These are phyloP conservation scores for Drechslera avenae DNA, from an alignment of 2,329 filamentous ascomycete species.

Conservation along the genomic window DNA sequence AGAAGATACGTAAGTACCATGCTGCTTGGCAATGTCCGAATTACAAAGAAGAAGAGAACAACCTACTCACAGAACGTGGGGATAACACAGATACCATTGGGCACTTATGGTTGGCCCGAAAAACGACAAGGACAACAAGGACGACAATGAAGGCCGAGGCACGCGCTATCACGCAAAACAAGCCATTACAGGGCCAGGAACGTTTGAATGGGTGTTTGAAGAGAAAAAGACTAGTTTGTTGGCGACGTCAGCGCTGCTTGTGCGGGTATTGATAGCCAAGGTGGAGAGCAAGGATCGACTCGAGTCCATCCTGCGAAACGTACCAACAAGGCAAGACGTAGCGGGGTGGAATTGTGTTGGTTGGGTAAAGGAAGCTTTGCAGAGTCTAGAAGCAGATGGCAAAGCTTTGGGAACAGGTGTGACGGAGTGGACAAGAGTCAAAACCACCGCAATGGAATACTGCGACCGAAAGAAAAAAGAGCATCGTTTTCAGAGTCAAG, in stretches of 20 bases:
- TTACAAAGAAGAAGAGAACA: too few species aligned
- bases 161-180: too few species aligned
- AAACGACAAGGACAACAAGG: too few species aligned
- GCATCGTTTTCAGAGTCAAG: too few species aligned
- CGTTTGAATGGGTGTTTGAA: too few species aligned
- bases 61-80: too few species aligned
- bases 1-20: background rate
- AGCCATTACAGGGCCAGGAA: too few species aligned
- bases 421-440: conserved; percentile 30
- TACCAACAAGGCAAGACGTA: conserved; percentile 28
- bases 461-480: conserved; percentile 35
- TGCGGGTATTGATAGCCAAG: conserved; percentile 17
- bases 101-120: too few species aligned
- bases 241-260: background rate
- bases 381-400: conserved; percentile 32
- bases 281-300: conserved; percentile 10
- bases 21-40: too few species aligned
- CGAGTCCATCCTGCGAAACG: conserved; percentile 3
- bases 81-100: too few species aligned
- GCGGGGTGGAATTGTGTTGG: conserved; percentile 51
- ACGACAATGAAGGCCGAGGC: too few species aligned
- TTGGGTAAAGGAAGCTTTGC: conserved; percentile 53
- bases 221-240: too few species aligned
- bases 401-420: conserved; percentile 42
- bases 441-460: conserved; percentile 49